Base-by-base conservation (phyloP, 208 protist species). In the Acanthamoeba lenticulata region DNA sequence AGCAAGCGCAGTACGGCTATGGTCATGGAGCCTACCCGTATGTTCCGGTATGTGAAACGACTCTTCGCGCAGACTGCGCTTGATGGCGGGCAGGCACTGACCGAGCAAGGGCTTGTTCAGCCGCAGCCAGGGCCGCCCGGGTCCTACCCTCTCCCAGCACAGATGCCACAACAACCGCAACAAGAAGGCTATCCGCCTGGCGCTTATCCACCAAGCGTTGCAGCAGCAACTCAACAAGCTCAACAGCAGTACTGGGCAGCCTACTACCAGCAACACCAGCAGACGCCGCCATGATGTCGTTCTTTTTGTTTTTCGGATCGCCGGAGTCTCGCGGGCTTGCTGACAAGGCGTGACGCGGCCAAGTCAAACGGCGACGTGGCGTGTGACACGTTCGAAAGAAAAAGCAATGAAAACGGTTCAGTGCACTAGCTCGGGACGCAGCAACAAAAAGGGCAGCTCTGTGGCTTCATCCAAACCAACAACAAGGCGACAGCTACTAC, bases 171-270 rank as follows among this genome's bases (percentile, higher is more conserved):
- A 5, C 57, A 67, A 7, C 24, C 4, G 57, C 24, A 5, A 21
- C 32, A 72, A 9, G 62, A 9, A 2, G 34, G 32, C 34, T 44
- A 77, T 11, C 67, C 67, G 34, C 67, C 67, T 1, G 67, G 67
- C 4, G 17, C 67, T 3, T 77, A 45, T 9, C 32, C 67, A 7
- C 19, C 29, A 17, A n/a, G n/a, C n/a, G 67, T 27, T n/a, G 67
- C 67, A 32, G 62, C 62, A 1, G 52, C 52, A 17, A 29, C 57
- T 24, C 55, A 62, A 0, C 55, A 62, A 62, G 55, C 55, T 7
- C 67, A 77, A 15, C 67, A 77, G 36, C 67, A 77, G 67, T 77
- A 77, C 44, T 77, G 67, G 67, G 67, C 34, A 17, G 67, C 67
- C 67, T 77, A 77, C 36, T 45, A 77, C 21, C 34, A 44, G 0